Conservation (phyloP, 176 grass and related monocot species). For the Hordeum marinum region DNA sequence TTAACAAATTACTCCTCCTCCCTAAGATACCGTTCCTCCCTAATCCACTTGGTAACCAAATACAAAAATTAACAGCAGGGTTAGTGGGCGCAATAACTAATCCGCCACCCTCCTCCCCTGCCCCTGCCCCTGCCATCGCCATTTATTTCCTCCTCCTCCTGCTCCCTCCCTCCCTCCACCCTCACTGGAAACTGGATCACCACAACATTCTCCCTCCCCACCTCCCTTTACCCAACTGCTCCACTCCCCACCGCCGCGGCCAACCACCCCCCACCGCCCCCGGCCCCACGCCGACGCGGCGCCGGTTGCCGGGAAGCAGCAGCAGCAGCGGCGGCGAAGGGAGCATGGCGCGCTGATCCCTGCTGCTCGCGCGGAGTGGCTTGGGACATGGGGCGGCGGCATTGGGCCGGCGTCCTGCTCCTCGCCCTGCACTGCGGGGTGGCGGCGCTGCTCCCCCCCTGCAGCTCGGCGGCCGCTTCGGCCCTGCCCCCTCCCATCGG, state of each 20-base stretch:
- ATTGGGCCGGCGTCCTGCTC: slow-evolving; percentile 13
- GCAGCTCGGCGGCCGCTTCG: background rate
- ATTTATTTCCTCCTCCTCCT: slow-evolving; percentile 34
- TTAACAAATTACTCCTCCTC: background rate
- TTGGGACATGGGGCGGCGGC: slow-evolving; percentile 23
- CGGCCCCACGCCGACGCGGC: background rate
- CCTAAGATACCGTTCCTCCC: background rate
- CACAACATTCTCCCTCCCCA: slow-evolving; percentile 17
- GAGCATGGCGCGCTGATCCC: slow-evolving; percentile 23
- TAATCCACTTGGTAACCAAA: background rate
- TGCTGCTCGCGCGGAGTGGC: background rate
- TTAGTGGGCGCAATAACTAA: slow-evolving; percentile 32
- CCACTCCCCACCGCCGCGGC: slow-evolving; percentile 19
- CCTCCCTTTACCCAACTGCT: slow-evolving; percentile 6
- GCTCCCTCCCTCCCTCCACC: too few species aligned
- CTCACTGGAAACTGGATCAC: slow-evolving; percentile 30
- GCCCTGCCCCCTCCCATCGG: background rate
- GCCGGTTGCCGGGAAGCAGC: background rate
- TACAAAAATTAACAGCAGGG: background rate
- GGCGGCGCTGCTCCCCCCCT: slow-evolving; percentile 3
- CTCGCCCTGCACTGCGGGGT: slow-evolving; percentile 48
- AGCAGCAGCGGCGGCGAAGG: background rate
- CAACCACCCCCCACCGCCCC: slow-evolving; percentile 10
- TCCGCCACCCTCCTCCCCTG: background rate
- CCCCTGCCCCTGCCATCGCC: background rate